phyloP scores from a whole-genome alignment of 2,329 filamentous ascomycete genomes.

The Fonsecaea pugnacius region DNA sequence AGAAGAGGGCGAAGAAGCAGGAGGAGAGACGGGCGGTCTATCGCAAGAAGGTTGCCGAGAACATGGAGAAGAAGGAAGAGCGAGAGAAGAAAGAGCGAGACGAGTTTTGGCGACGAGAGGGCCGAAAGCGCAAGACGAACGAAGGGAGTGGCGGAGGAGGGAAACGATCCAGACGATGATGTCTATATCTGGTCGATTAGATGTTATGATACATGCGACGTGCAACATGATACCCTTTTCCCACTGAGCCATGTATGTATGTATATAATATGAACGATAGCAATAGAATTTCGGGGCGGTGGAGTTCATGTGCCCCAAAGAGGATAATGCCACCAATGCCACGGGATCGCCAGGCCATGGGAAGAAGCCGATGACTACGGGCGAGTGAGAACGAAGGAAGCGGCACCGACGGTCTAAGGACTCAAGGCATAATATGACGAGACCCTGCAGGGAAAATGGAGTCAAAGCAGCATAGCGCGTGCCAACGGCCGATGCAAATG shows the following conservation, averaged over 20 bases:
- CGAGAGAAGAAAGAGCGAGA: slow-evolving; percentile 89
- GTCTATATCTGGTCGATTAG: slow-evolving; percentile 7
- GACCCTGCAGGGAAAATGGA: neutral
- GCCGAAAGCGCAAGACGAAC: slow-evolving; percentile 71
- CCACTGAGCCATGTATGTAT: slow-evolving; percentile 1
- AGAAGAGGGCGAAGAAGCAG: slow-evolving; percentile 81
- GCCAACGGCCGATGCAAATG: slow-evolving; percentile 3
- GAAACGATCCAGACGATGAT: slow-evolving; percentile 34
- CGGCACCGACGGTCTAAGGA: neutral
- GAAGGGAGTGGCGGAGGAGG: slow-evolving; percentile 57
- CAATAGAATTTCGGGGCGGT: neutral
- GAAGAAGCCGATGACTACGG: neutral
- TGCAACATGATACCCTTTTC: slow-evolving; percentile 16
- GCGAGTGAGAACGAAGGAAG: neutral
- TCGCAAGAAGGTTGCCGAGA: slow-evolving; percentile 79
- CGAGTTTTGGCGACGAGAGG: slow-evolving; percentile 91
- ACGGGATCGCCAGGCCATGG: neutral
- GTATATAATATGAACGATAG: neutral
- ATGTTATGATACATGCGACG: slow-evolving; percentile 5
- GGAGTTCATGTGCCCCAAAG: neutral
- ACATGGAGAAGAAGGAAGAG: slow-evolving; percentile 80
- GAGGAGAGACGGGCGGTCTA: slow-evolving; percentile 82
- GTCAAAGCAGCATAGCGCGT: slow-evolving; percentile 4
- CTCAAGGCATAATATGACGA: neutral
- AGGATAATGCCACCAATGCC: neutral